Percentiles rank a stretch among this genome's conserved stretches.
Evolutionary conservation across 805 yeast genomes (phyloP).

Genomic region (Saccharomycopsis sp.): DNA sequence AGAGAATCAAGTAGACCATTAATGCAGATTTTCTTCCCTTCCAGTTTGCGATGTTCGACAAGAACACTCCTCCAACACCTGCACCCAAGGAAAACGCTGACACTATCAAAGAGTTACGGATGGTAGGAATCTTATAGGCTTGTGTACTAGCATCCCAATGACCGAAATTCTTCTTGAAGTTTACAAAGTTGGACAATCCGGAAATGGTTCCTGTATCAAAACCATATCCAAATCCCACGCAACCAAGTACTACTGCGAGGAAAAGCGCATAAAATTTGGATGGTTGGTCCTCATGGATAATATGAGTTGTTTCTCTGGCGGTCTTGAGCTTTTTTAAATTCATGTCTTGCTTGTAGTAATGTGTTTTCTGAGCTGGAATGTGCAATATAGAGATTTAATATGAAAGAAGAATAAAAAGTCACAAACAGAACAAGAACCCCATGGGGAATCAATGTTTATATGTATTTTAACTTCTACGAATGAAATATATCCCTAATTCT

Average conservation of each 20-base stretch:
- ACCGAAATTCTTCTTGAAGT: constrained; percentile 50
- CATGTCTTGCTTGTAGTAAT: background rate
- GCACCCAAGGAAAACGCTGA: constrained; percentile 75
- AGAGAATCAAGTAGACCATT: constrained; percentile 38
- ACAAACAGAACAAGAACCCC: background rate
- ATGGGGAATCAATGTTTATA: background rate
- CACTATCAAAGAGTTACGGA: constrained; percentile 52
- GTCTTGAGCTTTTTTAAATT: background rate
- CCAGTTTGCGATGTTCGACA: constrained; percentile 50
- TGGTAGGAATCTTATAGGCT: constrained; percentile 33
- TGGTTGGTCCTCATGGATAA: background rate
- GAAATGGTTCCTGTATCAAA: constrained; percentile 77
- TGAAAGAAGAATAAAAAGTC: too few species aligned
- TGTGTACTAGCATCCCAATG: constrained; percentile 33
- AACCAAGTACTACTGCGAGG: constrained; percentile 46
- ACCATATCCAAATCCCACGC: constrained; percentile 64
- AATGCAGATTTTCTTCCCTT: constrained; percentile 49
- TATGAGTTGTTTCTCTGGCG: background rate
- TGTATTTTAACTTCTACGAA: background rate
- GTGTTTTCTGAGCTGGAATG: background rate
- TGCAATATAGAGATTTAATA: background rate
- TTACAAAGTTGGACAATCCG: constrained; percentile 59
- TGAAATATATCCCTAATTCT: background rate
- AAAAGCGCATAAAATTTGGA: background rate
- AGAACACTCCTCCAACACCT: constrained; percentile 56